Base-by-base conservation (phyloP, 1,284 basidiomycete species). In the Sanghuangporus weigelae region DNA sequence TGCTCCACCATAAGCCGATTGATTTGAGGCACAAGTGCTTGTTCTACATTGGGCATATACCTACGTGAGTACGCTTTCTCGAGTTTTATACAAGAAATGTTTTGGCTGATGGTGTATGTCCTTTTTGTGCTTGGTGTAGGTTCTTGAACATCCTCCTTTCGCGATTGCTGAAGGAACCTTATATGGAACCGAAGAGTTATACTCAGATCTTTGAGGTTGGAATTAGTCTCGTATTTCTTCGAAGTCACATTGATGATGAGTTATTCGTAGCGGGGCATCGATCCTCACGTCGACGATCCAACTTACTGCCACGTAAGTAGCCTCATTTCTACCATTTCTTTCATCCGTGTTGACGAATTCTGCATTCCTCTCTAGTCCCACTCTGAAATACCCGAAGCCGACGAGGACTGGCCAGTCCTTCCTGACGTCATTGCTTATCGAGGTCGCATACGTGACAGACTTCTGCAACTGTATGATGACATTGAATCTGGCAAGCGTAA, bases 61-160 rank as follows among this genome's bases (percentile, higher is more conserved):
- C 91, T 0, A 79, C 90, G 40, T 31, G 26, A 31, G 26, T 3
- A 31, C 26, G 3, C 26, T 31, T 31, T 31, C 26, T 26, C 23
- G 23, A 26, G 3, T 2, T 26, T 26, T 26, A 26, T 26, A 26
- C 23, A 26, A 26, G 23, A 26, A 26, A 26, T 26, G 23, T 26
- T 26, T 26, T 26, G 23, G 23, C 23, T 26, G 23, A 26, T 3
- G 23, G 23, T 26, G 23, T 26, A 26, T 26, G 23, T 26, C 23
- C 23, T 26, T 26, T 26, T 26, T 26, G 1, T 26, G 23, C 23
- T 26, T 26, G 23, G 23, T 26, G 23, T 31, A 31, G 26, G 26
- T 91, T 99, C 78, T 75, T 96, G 67, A 96, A 98, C 73, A 98
- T 98, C 54, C 92, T 96, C 72, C 76, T 98, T 23, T 90, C 92